Conservation (phyloP, 305 asterid species). For the Striga hermonthica region DNA sequence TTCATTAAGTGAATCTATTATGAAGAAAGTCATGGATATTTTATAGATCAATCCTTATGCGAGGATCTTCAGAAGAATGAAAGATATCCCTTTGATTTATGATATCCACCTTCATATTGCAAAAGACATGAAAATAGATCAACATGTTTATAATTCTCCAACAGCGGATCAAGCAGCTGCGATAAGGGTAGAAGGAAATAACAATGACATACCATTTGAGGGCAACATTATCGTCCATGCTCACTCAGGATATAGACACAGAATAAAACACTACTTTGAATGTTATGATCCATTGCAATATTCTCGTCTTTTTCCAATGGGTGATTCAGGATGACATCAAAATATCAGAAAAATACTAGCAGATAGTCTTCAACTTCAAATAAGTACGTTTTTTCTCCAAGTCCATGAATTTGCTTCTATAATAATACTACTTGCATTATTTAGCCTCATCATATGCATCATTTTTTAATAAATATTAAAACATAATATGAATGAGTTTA, state of each 20-base stretch:
- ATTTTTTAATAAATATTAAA: too few relatives aligned
- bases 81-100: neutral
- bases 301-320: neutral
- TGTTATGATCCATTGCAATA: neutral
- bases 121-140: neutral
- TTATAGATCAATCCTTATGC: neutral
- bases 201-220: neutral
- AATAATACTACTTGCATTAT: neutral
- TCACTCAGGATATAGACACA: neutral
- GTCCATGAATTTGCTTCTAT: neutral
- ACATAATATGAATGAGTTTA: neutral
- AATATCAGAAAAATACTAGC: neutral
- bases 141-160: neutral
- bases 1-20: neutral
- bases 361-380: neutral
- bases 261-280: neutral
- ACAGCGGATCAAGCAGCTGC: neutral
- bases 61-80: neutral
- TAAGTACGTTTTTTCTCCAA: neutral
- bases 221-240: neutral
- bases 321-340: neutral
- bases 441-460: too few relatives aligned
- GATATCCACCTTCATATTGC: neutral
- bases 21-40: neutral
- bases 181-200: neutral